A percentile compares a stretch with the other conserved stretches of the same genome.
These are phyloP conservation scores for Cercospora citrullina DNA, from an alignment of 2,329 filamentous ascomycete genomes.

Conservation along the genomic window DNA sequence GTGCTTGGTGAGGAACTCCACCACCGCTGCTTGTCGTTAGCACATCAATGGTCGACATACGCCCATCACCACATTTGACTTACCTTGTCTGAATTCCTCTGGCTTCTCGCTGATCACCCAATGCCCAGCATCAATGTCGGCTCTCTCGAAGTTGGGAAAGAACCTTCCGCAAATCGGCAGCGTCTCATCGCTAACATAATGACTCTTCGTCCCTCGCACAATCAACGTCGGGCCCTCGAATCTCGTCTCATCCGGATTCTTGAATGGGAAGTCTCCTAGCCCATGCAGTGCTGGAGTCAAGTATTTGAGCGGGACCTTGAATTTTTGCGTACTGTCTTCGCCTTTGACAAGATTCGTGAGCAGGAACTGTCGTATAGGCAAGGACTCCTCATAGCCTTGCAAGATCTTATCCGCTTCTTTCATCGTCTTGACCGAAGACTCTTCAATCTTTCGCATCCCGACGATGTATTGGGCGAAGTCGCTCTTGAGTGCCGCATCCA, in stretches of 20 bases:
- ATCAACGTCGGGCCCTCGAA: slow-evolving; percentile 81
- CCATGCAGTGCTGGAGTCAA: slow-evolving; percentile 68
- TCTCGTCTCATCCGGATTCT: slow-evolving; percentile 63
- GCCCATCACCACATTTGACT: slow-evolving; percentile 31
- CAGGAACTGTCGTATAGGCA: slow-evolving; percentile 85
- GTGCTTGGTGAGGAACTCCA: slow-evolving; percentile 61
- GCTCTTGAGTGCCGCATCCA: slow-evolving; percentile 72
- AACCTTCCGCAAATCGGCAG: slow-evolving; percentile 78
- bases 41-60: background rate
- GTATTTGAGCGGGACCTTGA: slow-evolving; percentile 74
- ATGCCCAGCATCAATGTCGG: slow-evolving; percentile 76
- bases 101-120: slow-evolving; percentile 91
- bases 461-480: slow-evolving; percentile 79
- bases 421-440: slow-evolving; percentile 64
- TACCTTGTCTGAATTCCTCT: slow-evolving; percentile 72
- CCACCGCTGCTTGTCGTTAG: slow-evolving; percentile 53
- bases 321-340: slow-evolving; percentile 61
- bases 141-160: slow-evolving; percentile 74
- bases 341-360: slow-evolving; percentile 75
- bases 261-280: slow-evolving; percentile 88
- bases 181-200: slow-evolving; percentile 77
- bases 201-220: slow-evolving; percentile 72
- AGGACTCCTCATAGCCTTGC: slow-evolving; percentile 68
- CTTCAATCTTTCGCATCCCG: slow-evolving; percentile 81
- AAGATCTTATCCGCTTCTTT: slow-evolving; percentile 80